Base-by-base conservation (phyloP, 169 alveolate species). In the Plasmodium cynomolgi region DNA sequence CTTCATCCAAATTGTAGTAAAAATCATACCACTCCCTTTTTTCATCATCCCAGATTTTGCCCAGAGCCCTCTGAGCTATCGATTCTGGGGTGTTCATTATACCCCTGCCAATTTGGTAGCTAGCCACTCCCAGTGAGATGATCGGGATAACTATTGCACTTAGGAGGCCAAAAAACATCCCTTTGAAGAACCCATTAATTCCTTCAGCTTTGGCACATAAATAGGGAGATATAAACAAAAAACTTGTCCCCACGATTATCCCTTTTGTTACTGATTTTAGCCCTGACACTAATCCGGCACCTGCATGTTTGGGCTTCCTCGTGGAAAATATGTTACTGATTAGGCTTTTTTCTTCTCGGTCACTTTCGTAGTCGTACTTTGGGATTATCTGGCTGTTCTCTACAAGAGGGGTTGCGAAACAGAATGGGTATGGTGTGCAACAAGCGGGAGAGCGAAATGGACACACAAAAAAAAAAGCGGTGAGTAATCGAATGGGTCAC, bases 121-220 rank as follows among this genome's bases (percentile, higher is more conserved):
- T 96, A 20, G 99, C 98, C 44, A 97, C 97, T 31, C 98, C 98
- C 54, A 97, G 95, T 0, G 98, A 98, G 1, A 98, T 95, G 29
- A 97, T 96, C 20, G 99, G 99, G 44, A 97, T 96, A 0, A 98
- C 95, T 31, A 97, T 97, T 7, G 99, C 99, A 9, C 98, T 97
- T 56, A 97, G 93, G 31, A 97, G 91, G 2, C 99, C 99, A 31
- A 98, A 98, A n/a, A 98, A 98, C 79, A 97, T 91, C 9, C 99
- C 99, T 74, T 97, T 97, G 84, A 97, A 96, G 84, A 97, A 97
- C 6, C 99, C 99, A 56, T 96, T 92, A 23, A 97, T 96, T 23
- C 99, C 99, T 68, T 96, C 97, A 31, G 97, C 96, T n/a, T 96
- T 93, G 23, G 98, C 98, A 26, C 99, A 98, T 7, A 97, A 98